A percentile compares a stretch with the other conserved stretches of the same genome.
phyloP scores from a whole-genome alignment of 257 asterid species.

The Solanum etuberosum region DNA sequence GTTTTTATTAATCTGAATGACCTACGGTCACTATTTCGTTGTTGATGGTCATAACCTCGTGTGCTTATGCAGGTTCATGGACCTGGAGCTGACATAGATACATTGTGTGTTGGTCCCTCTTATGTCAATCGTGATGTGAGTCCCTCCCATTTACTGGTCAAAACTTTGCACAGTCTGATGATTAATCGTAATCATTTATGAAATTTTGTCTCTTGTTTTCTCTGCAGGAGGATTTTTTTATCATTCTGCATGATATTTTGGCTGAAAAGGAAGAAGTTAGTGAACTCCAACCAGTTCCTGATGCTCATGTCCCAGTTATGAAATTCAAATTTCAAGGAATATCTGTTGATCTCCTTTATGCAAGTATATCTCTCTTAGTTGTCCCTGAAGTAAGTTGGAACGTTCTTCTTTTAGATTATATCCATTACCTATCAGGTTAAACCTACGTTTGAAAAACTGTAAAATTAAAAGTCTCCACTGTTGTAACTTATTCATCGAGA shows the following conservation, averaged over 20 bases:
- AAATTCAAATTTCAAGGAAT: conserved; percentile 25
- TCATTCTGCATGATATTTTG: conserved; percentile 21
- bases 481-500: background rate
- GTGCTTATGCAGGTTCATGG: conserved; percentile 20
- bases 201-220: background rate
- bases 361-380: conserved; percentile 22
- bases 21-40: background rate
- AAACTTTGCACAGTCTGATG: background rate
- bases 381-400: conserved; percentile 26
- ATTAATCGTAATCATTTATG: background rate
- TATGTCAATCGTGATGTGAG: conserved; percentile 27
- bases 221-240: conserved; percentile 32
- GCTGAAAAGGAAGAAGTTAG: conserved; percentile 27
- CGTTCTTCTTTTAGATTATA: background rate
- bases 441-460: background rate
- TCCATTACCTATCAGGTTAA: background rate
- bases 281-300: conserved; percentile 30
- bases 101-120: conserved; percentile 30
- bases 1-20: background rate
- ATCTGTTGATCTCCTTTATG: conserved; percentile 28
- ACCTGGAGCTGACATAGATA: conserved; percentile 34
- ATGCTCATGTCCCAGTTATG: conserved; percentile 33
- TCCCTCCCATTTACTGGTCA: background rate
- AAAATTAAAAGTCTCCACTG: too few species aligned
- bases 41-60: background rate